Percentiles rank a stretch among this genome's conserved stretches.
These are phyloP conservation scores for Talaromyces proteolyticus DNA, from an alignment of 495 filamentous ascomycete genomes.

Conservation along the genomic window DNA sequence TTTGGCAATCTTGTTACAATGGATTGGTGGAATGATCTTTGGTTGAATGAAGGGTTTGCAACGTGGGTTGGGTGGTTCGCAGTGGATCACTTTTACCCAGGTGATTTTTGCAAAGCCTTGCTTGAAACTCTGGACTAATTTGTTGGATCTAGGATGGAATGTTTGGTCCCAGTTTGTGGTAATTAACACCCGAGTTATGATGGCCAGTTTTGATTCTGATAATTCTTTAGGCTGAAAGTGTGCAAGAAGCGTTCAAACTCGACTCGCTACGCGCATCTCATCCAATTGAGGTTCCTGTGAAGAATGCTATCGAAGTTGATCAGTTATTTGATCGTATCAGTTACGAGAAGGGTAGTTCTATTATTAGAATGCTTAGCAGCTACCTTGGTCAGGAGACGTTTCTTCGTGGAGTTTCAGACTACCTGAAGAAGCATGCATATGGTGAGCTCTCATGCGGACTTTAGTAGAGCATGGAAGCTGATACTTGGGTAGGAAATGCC, in stretches of 20 bases:
- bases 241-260: conserved; percentile 83
- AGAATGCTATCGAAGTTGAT: conserved; percentile 85
- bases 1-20: conserved; percentile 88
- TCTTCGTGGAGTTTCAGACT: conserved; percentile 79
- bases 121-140: conserved; percentile 5
- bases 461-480: background rate
- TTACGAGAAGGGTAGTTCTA: conserved; percentile 91
- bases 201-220: conserved; percentile 23
- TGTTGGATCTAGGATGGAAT: conserved; percentile 62
- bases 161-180: conserved; percentile 93
- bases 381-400: conserved; percentile 84
- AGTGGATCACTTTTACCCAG: conserved; percentile 81
- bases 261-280: conserved; percentile 88
- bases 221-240: conserved; percentile 65
- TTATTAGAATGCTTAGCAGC: conserved; percentile 87
- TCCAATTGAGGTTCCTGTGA: conserved; percentile 89
- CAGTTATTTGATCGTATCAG: conserved; percentile 96
- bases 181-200: conserved; percentile 47
- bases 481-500: conserved; percentile 59
- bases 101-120: conserved; percentile 20
- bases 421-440: conserved; percentile 83
- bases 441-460: conserved; percentile 22
- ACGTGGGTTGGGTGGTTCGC: conserved; percentile 98
- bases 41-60: conserved; percentile 96
- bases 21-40: conserved; percentile 90